Evolutionary conservation across 2,329 filamentous ascomycete genomes (phyloP), one percentile per base, ranked within the genome.

Genomic region (Aureobasidium leucospermi): DNA sequence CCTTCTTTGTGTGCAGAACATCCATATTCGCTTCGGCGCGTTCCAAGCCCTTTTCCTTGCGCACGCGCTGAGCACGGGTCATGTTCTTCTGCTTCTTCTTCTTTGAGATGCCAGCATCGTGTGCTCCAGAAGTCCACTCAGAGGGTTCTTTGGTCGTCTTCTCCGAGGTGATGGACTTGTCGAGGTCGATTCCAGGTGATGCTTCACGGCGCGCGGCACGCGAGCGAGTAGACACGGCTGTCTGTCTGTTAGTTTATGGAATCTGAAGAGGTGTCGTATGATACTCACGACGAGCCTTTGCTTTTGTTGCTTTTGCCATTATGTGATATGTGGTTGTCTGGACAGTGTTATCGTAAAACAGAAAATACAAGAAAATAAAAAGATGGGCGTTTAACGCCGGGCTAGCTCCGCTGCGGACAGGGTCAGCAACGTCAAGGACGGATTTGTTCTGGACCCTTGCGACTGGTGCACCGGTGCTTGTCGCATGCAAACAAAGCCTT

Each of bases 141-240:
- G 74, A 70, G 7, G 78, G 74, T 46, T 79, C 74, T 19, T 73
- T 63, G 1, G 84, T 82, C 10, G 79, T 76, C 62, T 79, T 75
- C 61, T 81, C 73, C 39, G 83, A 75, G 69, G 87, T 87, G 23
- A 89, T 78, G 6, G 85, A 87, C 74, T 88, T 88, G 78, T 89
- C 86, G 45, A 83, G 82, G 73, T 88, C 76, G 72, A 89, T 85
- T 67, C 84, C 79, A 29, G 87, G 86, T 4, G 86, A 88, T 15
- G 84, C 83, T 48, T 85, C 88, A 64, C 89, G 85, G 68, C 88
- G 83, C 42, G 87, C 87, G 61, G 87, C 87, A 64, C 89, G 86
- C 57, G 89, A 92, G 76, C 86, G 87, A 60, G 84, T 73, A 4
- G 87, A 89, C 41, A 79, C 78, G 58, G 76, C 85, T 88, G 68